Evolutionary conservation across 768 basidiomycete genomes (phyloP).

Genomic region (Imleria badia): DNA sequence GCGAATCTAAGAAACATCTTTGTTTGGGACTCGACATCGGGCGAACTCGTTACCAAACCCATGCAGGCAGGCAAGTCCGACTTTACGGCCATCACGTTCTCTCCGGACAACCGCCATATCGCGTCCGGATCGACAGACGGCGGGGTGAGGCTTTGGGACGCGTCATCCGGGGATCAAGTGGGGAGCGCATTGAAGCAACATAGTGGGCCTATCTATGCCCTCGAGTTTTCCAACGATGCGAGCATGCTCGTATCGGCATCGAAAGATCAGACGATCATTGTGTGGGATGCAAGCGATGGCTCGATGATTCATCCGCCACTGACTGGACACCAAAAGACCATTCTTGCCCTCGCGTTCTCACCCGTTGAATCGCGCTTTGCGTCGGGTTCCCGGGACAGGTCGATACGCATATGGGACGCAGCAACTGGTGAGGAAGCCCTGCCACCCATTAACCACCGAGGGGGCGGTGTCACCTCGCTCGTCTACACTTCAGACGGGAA

Average conservation of each 20-base stretch:
- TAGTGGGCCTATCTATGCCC: constrained; percentile 18
- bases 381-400: constrained; percentile 32
- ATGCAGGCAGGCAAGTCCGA: constrained; percentile 9
- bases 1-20: constrained; percentile 19
- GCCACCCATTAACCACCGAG: constrained; percentile 15
- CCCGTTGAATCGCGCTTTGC: constrained; percentile 25
- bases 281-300: constrained; percentile 24
- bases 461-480: constrained; percentile 24
- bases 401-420: constrained; percentile 31
- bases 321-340: constrained; percentile 23
- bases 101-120: constrained; percentile 25
- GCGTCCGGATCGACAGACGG: constrained; percentile 26
- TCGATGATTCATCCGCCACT: constrained; percentile 16
- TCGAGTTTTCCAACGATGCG: constrained; percentile 33
- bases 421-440: constrained; percentile 15
- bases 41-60: constrained; percentile 22
- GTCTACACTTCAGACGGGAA: constrained; percentile 31
- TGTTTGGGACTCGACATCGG: constrained; percentile 30
- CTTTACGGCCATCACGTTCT: constrained; percentile 28
- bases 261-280: constrained; percentile 24
- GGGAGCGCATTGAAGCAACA: constrained; percentile 20
- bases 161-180: constrained; percentile 22
- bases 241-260: constrained; percentile 26
- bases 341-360: constrained; percentile 32
- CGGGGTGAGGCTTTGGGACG: constrained; percentile 28